These are phyloP conservation scores for Malbranchea zuffiana DNA, from an alignment of 2,329 filamentous ascomycete species.

Conservation along the genomic window DNA sequence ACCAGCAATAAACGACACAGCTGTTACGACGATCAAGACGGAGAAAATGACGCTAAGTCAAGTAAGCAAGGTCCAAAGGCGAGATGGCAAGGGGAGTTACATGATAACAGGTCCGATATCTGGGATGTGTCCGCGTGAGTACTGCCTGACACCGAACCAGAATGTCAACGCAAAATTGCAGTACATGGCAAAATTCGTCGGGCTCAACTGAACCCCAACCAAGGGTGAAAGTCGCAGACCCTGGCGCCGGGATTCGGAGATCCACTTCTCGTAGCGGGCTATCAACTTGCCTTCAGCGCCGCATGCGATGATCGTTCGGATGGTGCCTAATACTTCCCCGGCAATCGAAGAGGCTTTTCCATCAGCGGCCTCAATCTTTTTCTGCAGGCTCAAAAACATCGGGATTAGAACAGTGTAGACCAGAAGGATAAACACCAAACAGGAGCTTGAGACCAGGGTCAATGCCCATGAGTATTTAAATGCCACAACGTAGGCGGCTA, in stretches of 20 bases:
- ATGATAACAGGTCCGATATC: constrained; percentile 29
- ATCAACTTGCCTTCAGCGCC: constrained; percentile 32
- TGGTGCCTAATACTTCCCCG: constrained; percentile 33
- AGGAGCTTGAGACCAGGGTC: constrained; percentile 41
- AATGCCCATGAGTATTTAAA: constrained; percentile 44
- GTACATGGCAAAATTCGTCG: constrained; percentile 30
- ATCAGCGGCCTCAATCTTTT: constrained; percentile 29
- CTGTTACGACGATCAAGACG: constrained; percentile 17
- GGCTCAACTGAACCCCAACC: constrained; percentile 24
- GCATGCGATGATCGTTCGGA: constrained; percentile 37
- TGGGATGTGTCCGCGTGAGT: constrained; percentile 23
- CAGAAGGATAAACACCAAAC: constrained; percentile 34
- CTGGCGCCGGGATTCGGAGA: constrained; percentile 27
- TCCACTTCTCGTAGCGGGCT: constrained; percentile 28
- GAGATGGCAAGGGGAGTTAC: constrained; percentile 15
- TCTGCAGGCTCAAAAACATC: constrained; percentile 24
- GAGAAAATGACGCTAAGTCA: constrained; percentile 27
- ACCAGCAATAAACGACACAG: constrained; percentile 11
- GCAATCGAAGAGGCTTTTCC: constrained; percentile 30
- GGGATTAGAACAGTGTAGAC: constrained; percentile 26
- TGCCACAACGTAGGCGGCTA: constrained; percentile 41
- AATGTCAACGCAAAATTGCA: constrained; percentile 28
- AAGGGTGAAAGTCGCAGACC: constrained; percentile 22
- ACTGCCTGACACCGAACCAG: constrained; percentile 30
- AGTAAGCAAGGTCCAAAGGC: neutral